Conservation (phyloP, 225 moss, liverwort and hornwort genomes). For the Climacium dendroides region DNA sequence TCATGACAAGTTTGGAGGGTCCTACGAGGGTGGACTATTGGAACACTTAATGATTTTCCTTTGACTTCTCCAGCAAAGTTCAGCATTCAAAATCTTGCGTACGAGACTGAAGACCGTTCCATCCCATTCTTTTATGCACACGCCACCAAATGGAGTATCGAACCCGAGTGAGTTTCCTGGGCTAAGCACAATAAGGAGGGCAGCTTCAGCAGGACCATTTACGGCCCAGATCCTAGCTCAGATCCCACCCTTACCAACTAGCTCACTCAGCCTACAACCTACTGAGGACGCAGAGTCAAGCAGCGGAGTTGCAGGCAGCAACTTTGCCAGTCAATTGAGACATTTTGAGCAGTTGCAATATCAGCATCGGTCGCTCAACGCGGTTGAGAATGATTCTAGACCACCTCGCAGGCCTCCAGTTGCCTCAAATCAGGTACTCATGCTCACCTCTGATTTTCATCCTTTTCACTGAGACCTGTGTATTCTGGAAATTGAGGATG, state of each 20-base stretch:
- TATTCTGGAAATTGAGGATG: background rate
- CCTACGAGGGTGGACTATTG: background rate
- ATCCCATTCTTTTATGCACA: conserved; percentile 43
- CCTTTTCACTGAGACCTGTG: background rate
- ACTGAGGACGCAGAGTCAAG: conserved; percentile 47
- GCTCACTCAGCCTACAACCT: conserved; percentile 3
- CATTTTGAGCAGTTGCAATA: conserved; percentile 75
- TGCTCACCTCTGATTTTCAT: background rate
- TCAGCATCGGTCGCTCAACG: conserved; percentile 14
- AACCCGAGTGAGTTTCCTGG: conserved; percentile 41
- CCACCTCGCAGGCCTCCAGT: conserved; percentile 17
- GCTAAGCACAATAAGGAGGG: conserved; percentile 46
- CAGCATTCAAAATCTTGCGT: conserved; percentile 84
- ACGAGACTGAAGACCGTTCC: conserved; percentile 80
- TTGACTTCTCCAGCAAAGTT: conserved; percentile 58
- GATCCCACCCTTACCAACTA: conserved; percentile 1
- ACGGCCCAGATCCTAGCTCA: conserved; percentile 53
- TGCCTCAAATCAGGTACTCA: conserved; percentile 15
- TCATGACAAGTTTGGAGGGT: background rate
- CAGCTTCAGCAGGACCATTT: conserved; percentile 67
- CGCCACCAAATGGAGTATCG: conserved; percentile 19
- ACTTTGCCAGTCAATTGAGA: conserved; percentile 54
- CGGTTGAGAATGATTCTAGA: background rate
- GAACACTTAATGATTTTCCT: background rate
- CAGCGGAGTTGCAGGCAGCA: conserved; percentile 34